A percentile compares a stretch with the other conserved stretches of the same genome.
Conservation (phyloP, 106 monocot species). For the Acanthochlamys bracteata region DNA sequence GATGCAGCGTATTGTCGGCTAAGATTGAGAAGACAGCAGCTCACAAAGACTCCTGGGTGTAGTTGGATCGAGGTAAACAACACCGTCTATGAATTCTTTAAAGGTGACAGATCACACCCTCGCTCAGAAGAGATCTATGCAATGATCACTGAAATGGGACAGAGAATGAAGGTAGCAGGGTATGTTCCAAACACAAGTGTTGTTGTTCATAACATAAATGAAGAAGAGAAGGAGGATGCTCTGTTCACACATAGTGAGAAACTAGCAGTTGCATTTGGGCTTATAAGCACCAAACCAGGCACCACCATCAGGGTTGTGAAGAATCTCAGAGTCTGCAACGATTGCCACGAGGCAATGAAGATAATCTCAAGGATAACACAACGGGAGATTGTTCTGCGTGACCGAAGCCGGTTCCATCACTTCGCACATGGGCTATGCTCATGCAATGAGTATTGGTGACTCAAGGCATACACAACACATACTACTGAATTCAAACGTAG, state of each 20-base stretch:
- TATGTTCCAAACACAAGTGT: constrained; percentile 26
- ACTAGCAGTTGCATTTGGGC: constrained; percentile 32
- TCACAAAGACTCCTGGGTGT: constrained; percentile 27
- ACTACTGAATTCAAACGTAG: not conserved
- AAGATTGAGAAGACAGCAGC: constrained; percentile 18
- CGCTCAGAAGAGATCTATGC: constrained; percentile 20
- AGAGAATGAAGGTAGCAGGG: constrained; percentile 25
- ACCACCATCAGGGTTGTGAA: constrained; percentile 28
- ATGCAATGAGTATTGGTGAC: constrained; percentile 34
- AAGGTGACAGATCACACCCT: constrained; percentile 29
- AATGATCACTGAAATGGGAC: constrained; percentile 9
- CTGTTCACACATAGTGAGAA: constrained; percentile 39
- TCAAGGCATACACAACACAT: not conserved
- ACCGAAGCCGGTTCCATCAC: constrained; percentile 33
- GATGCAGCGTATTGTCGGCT: constrained; percentile 21
- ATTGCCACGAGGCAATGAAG: constrained; percentile 34
- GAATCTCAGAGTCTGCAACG: constrained; percentile 26
- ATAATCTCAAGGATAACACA: constrained; percentile 18
- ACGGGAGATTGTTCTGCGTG: constrained; percentile 28
- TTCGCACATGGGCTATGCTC: constrained; percentile 22
- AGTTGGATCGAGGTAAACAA: constrained; percentile 46
- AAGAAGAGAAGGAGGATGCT: constrained; percentile 34
- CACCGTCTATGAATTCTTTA: constrained; percentile 34
- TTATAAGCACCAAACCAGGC: constrained; percentile 27
- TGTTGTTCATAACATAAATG: constrained; percentile 27